phyloP scores from a whole-genome alignment of 1,284 basidiomycete species.

The Irpex rosettiformis region DNA sequence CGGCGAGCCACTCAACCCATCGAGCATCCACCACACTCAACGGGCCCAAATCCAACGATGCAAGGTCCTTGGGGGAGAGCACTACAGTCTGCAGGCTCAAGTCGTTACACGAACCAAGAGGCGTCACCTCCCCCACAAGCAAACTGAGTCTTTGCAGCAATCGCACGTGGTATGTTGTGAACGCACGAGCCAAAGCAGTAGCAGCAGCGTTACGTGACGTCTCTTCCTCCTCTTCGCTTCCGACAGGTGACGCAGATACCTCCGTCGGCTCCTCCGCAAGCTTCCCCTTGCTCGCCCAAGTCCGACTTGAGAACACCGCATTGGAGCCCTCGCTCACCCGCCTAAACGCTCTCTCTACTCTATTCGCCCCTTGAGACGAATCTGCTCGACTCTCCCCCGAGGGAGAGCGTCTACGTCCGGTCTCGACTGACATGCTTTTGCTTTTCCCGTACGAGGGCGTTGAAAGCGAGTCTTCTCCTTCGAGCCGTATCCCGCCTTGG shows the following conservation, averaged over 20 bases:
- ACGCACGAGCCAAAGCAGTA: neutral
- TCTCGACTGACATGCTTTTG: neutral
- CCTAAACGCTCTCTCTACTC: slow-evolving; percentile 2
- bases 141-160: neutral
- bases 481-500: slow-evolving; percentile 40
- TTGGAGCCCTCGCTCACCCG: slow-evolving; percentile 7
- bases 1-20: slow-evolving; percentile 72
- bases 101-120: neutral
- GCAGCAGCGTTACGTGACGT: neutral
- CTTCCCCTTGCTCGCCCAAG: neutral
- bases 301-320: neutral
- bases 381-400: neutral
- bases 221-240: neutral
- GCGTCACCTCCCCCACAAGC: neutral
- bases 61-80: slow-evolving; percentile 56
- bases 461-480: slow-evolving; percentile 56
- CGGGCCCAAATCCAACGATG: slow-evolving; percentile 67
- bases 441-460: slow-evolving; percentile 2
- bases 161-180: neutral
- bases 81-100: slow-evolving; percentile 14
- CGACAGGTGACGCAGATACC: neutral
- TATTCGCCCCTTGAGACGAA: neutral
- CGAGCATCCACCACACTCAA: slow-evolving; percentile 62
- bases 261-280: neutral
- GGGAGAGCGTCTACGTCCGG: neutral